These are phyloP conservation scores for Stachybotrys elegans DNA, from an alignment of 2,329 filamentous ascomycete species.

Conservation along the genomic window DNA sequence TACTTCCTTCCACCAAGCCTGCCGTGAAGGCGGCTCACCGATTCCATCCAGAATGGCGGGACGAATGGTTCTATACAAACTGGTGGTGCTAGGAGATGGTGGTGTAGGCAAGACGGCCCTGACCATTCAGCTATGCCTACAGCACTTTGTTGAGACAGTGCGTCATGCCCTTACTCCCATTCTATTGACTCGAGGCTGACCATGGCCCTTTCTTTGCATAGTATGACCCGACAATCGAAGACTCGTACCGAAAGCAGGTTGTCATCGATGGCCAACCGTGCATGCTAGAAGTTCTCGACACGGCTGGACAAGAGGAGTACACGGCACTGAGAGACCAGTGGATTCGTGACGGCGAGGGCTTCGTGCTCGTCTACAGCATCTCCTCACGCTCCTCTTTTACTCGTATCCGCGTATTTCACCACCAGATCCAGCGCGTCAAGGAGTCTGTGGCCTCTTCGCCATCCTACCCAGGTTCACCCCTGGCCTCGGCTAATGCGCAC, in stretches of 20 bases:
- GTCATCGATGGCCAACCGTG: slow-evolving; percentile 93
- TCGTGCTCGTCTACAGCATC: slow-evolving; percentile 97
- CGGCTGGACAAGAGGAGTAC: slow-evolving; percentile 97
- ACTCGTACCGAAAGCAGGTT: slow-evolving; percentile 83
- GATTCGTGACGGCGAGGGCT: slow-evolving; percentile 97
- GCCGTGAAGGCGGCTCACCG: too few relatives aligned
- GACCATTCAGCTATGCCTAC: slow-evolving; percentile 93
- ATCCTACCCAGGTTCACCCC: slow-evolving; percentile 70
- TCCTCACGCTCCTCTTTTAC: slow-evolving; percentile 93
- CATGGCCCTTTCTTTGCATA: slow-evolving; percentile 23
- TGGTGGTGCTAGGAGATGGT: slow-evolving; percentile 92
- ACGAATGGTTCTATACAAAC: slow-evolving; percentile 92
- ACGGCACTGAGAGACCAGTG: slow-evolving; percentile 94
- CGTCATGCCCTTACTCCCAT: slow-evolving; percentile 1
- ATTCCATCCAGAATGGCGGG: slow-evolving; percentile 61
- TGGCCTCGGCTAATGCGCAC: slow-evolving; percentile 53
- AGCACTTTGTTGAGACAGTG: slow-evolving; percentile 95
- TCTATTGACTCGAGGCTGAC: slow-evolving; percentile 6
- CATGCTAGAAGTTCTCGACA: slow-evolving; percentile 97
- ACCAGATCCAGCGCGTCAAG: slow-evolving; percentile 96
- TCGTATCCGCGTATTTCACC: slow-evolving; percentile 91
- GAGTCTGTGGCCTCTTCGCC: slow-evolving; percentile 77
- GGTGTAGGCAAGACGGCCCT: slow-evolving; percentile 92
- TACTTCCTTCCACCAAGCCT: slow-evolving; percentile 9
- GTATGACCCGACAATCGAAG: slow-evolving; percentile 86